Base-by-base conservation (phyloP, 768 basidiomycete genomes). In the Hygrocybe coccinea region DNA sequence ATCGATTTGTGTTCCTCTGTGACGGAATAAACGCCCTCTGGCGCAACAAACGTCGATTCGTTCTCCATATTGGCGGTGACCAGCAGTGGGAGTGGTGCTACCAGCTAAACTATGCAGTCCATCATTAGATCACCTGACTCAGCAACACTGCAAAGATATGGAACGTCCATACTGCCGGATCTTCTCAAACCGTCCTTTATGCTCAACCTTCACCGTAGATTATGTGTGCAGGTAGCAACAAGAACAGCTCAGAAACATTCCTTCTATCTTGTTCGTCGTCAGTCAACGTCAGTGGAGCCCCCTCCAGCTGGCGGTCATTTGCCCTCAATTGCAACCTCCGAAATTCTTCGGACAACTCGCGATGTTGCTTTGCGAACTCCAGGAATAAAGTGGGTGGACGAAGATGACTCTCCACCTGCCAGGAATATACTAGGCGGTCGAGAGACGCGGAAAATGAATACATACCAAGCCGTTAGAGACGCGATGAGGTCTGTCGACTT, bases 371-470 rank as follows among this genome's bases (percentile, higher is more conserved):
- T 95, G 9, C 84, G 83, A 43, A 86, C 89, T 0, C 84, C 86
- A 2, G 89, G 84, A 7, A 67, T 94, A 47, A 64, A 61, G n/a
- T 94, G 89, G 87, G 66, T 74, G 10, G 87, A 90, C 55, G 84
- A 83, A 35, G 82, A 81, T 50, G 66, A 70, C 17, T 69, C 72
- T 15, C 71, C 68, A 5, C 69, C 78, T 11, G 59, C 76, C 47
- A 71, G 69, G 41, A 71, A 72, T 35, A 76, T 82, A 37, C 72
- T 86, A 12, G 89, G 83, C 17, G 90, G 89, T 14, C 80, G 89
- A 50, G 89, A 92, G 70, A 95, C 91, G 19, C 82, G 91, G 61
- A 93, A 94, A 74, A 95, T 95, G 92, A 97, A 97, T 67, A 75
- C 87, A 61, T 97, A 93, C 69, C 94, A 97, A 67, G 90, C 95